These are phyloP conservation scores for Eucommia ulmoides DNA, from an alignment of 257 asterid species.

Conservation along the genomic window DNA sequence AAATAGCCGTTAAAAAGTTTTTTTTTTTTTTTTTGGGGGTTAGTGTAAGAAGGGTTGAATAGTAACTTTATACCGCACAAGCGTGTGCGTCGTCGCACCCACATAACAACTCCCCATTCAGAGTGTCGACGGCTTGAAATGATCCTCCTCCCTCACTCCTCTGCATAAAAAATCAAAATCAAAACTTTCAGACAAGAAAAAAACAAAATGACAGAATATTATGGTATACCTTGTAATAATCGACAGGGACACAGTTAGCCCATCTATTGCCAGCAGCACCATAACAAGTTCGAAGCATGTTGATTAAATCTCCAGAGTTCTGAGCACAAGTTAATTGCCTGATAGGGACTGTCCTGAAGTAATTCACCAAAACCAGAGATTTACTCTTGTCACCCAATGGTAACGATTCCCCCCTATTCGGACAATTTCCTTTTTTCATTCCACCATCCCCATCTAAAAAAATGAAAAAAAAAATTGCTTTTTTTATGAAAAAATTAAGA, in stretches of 20 bases:
- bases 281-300: slow-evolving; percentile 61
- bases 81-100: slow-evolving; percentile 67
- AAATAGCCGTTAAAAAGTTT: too few relatives aligned
- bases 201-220: neutral
- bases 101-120: slow-evolving; percentile 83
- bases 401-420: slow-evolving; percentile 83
- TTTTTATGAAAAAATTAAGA: too few relatives aligned
- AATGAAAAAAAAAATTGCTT: too few relatives aligned
- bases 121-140: slow-evolving; percentile 62
- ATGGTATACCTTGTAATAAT: slow-evolving; percentile 81
- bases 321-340: slow-evolving; percentile 81
- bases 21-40: too few relatives aligned
- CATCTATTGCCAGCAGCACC: slow-evolving; percentile 68
- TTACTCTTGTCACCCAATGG: slow-evolving; percentile 58
- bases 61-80: too few relatives aligned
- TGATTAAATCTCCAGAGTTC: slow-evolving; percentile 60
- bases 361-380: slow-evolving; percentile 72
- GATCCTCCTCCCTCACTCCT: slow-evolving; percentile 99
- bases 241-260: slow-evolving; percentile 88
- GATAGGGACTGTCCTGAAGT: slow-evolving; percentile 82
- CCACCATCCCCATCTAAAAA: slow-evolving; percentile 99
- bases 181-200: too few relatives aligned
- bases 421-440: slow-evolving; percentile 58
- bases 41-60: too few relatives aligned
- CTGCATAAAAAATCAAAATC: too few relatives aligned